Conservation (phyloP, 768 basidiomycete species). For the Xerocomellus intermedius region DNA sequence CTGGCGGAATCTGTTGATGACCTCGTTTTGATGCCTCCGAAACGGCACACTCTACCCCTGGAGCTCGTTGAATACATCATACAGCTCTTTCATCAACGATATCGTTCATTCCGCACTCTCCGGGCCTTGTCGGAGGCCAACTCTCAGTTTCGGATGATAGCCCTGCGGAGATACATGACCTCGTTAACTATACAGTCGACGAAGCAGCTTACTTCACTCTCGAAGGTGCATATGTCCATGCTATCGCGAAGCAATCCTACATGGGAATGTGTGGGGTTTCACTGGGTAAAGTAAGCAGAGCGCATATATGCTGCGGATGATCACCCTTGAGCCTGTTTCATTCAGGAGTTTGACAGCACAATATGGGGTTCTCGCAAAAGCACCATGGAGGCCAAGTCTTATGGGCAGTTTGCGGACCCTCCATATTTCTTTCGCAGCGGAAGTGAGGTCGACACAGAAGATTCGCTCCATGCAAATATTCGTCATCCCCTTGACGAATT, state of each 20-base stretch:
- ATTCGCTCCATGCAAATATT: conserved; percentile 36
- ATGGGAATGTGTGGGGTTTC: conserved; percentile 31
- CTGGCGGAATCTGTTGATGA: conserved; percentile 4
- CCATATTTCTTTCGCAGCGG: conserved; percentile 41
- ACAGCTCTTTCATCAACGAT: conserved; percentile 18
- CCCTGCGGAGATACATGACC: conserved; percentile 37
- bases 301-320: conserved; percentile 17
- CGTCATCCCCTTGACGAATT: conserved; percentile 24
- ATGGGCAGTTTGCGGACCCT: conserved; percentile 40
- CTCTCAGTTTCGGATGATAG: conserved; percentile 40
- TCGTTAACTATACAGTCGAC: conserved; percentile 19
- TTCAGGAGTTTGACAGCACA: conserved; percentile 21
- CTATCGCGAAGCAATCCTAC: conserved; percentile 16
- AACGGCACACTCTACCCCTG: conserved; percentile 24
- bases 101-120: conserved; percentile 35
- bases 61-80: conserved; percentile 35
- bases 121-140: conserved; percentile 42
- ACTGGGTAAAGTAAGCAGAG: conserved; percentile 47
- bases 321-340: neutral
- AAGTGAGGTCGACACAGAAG: conserved; percentile 47
- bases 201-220: conserved; percentile 30
- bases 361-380: conserved; percentile 17
- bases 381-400: conserved; percentile 28
- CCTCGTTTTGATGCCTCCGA: neutral
- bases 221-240: conserved; percentile 31